Conservation (phyloP, 139 green algal genomes). For the Eudorina sp. region DNA sequence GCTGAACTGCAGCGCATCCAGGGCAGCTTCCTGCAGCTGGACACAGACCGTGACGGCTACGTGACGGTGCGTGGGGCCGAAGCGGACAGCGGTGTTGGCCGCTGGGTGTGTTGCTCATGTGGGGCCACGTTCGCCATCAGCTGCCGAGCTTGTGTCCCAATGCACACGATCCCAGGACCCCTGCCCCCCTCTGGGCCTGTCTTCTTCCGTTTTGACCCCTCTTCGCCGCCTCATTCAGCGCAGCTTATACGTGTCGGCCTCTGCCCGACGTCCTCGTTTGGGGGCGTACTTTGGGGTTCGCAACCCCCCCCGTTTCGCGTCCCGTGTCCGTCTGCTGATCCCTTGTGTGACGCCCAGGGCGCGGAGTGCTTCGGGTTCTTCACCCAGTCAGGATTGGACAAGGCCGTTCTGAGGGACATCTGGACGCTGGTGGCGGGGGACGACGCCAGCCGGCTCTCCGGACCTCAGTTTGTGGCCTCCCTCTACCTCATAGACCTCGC, state of each 20-base stretch:
- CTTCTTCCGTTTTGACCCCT: no score
- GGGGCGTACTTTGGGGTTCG: no score
- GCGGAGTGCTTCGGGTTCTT: constrained; percentile 86
- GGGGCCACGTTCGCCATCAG: no score
- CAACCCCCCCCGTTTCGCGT: background rate
- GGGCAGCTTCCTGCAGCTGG: constrained; percentile 78
- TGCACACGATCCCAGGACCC: no score
- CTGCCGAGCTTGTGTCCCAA: no score
- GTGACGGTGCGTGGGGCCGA: no score
- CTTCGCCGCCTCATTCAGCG: no score
- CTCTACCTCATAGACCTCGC: constrained; percentile 87
- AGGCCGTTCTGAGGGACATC: constrained; percentile 73
- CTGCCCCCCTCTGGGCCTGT: no score
- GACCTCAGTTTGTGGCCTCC: constrained; percentile 78
- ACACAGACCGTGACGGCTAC: constrained; percentile 79
- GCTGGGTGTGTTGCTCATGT: no score
- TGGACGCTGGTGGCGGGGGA: constrained; percentile 79
- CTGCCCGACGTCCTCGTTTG: no score
- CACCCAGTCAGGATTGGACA: constrained; percentile 85
- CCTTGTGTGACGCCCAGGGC: constrained; percentile 66
- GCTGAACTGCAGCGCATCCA: constrained; percentile 75
- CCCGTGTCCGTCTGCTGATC: background rate
- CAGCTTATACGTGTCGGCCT: no score
- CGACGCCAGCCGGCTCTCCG: constrained; percentile 70
- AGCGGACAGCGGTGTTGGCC: no score